These are phyloP conservation scores for Penstemon barbatus DNA, from an alignment of 257 asterid genomes.

Conservation along the genomic window DNA sequence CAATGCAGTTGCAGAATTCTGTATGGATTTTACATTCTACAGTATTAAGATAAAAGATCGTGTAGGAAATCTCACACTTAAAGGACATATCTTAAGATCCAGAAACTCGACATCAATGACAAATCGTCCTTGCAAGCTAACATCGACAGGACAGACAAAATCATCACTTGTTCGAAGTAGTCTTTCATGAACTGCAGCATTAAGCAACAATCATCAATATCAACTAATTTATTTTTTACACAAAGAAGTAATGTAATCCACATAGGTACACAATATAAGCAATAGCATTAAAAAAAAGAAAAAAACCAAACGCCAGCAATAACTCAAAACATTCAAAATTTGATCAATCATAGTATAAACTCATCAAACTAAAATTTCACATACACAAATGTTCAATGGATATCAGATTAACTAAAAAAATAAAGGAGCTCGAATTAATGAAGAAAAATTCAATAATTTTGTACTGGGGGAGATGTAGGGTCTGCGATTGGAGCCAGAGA, in stretches of 20 bases:
- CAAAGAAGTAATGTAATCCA: background rate
- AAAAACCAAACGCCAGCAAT: background rate
- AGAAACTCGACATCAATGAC: constrained; percentile 83
- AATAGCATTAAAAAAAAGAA: background rate
- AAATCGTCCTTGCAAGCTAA: constrained; percentile 62
- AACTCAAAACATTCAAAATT: background rate
- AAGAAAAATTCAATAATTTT: background rate
- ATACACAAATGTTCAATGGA: background rate
- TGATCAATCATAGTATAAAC: background rate
- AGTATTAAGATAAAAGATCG: background rate
- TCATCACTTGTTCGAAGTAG: constrained; percentile 80
- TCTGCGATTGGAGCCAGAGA: constrained; percentile 59
- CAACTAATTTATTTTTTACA: background rate
- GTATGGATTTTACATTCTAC: background rate
- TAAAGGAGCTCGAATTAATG: background rate
- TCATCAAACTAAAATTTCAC: background rate
- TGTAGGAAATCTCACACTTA: constrained; percentile 48
- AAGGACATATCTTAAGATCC: constrained; percentile 69
- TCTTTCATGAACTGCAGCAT: constrained; percentile 73
- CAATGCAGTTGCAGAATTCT: background rate
- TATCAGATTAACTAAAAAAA: background rate
- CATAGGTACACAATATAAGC: background rate
- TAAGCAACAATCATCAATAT: constrained; percentile 22
- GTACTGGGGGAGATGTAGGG: constrained; percentile 78
- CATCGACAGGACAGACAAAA: constrained; percentile 78